phyloP scores from a whole-genome alignment of 2,329 filamentous ascomycete genomes.

The Nannizzia gypsea region DNA sequence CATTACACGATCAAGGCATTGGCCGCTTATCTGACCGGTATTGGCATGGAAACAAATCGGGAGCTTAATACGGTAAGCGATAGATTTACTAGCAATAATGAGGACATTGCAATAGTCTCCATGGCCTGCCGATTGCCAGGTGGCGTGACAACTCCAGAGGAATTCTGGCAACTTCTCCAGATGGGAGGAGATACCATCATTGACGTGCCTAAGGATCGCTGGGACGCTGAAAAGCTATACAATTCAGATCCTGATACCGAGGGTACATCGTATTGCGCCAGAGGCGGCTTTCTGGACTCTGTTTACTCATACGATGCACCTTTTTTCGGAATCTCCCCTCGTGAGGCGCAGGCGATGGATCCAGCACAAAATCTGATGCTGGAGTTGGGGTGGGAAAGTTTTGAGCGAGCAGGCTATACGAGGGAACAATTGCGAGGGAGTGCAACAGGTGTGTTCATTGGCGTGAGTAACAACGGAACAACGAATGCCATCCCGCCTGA shows the following conservation, averaged over 20 bases:
- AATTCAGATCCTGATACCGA: background rate
- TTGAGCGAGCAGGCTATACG: slow-evolving; percentile 64
- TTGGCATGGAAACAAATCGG: background rate
- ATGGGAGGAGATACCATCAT: background rate
- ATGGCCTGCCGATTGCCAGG: slow-evolving; percentile 9
- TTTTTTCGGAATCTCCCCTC: slow-evolving; percentile 5
- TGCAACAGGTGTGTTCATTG: background rate
- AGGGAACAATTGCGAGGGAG: background rate
- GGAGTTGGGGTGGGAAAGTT: slow-evolving; percentile 65
- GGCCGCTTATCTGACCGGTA: background rate
- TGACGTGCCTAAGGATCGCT: slow-evolving; percentile 6
- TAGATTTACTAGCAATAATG: background rate
- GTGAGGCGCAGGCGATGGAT: slow-evolving; percentile 12
- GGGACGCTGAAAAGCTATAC: slow-evolving; percentile 1
- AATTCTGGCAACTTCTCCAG: slow-evolving; percentile 3
- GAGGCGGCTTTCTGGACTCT: slow-evolving; percentile 1
- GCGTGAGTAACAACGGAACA: background rate
- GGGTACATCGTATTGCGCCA: background rate
- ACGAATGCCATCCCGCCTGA: background rate
- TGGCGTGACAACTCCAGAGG: background rate
- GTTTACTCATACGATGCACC: slow-evolving; percentile 1
- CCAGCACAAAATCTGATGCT: slow-evolving; percentile 62
- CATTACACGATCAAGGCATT: slow-evolving; percentile 5
- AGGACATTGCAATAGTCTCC: slow-evolving; percentile 6
- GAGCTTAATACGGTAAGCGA: background rate